Percentiles rank a stretch among this genome's conserved stretches.
Conservation (phyloP, 306 rosid species). For the Acacia melanoxylon region DNA sequence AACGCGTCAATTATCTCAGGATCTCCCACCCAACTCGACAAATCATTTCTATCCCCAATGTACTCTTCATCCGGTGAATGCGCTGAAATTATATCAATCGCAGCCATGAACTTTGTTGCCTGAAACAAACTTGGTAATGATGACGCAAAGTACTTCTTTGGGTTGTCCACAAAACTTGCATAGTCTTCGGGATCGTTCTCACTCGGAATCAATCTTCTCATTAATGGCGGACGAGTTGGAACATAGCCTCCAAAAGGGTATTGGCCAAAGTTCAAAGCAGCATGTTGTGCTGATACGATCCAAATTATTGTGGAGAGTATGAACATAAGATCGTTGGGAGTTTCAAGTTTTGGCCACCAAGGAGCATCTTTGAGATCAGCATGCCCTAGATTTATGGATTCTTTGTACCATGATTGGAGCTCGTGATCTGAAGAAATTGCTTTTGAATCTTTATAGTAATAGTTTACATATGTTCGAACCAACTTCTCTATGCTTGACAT, state of each 20-base stretch:
- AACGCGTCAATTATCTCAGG: slow-evolving; percentile 43
- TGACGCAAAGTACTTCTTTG: slow-evolving; percentile 33
- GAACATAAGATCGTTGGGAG: slow-evolving; percentile 40
- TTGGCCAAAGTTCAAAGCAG: slow-evolving; percentile 48
- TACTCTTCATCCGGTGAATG: slow-evolving; percentile 54
- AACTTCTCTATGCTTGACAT: slow-evolving; percentile 43
- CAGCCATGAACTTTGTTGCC: slow-evolving; percentile 47
- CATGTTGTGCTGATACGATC: slow-evolving; percentile 46
- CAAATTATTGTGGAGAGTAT: slow-evolving; percentile 39
- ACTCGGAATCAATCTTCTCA: slow-evolving; percentile 39
- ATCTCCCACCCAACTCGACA: slow-evolving; percentile 40
- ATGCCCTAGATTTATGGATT: slow-evolving; percentile 47
- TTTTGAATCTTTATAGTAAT: slow-evolving; percentile 33
- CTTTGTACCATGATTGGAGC: slow-evolving; percentile 46
- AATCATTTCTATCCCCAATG: slow-evolving; percentile 35
- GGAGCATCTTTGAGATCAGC: slow-evolving; percentile 41
- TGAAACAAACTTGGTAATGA: slow-evolving; percentile 45
- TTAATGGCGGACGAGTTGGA: slow-evolving; percentile 42
- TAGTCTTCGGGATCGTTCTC: slow-evolving; percentile 33
- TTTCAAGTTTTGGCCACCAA: slow-evolving; percentile 52
- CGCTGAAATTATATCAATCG: slow-evolving; percentile 40
- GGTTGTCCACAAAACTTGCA: slow-evolving; percentile 32
- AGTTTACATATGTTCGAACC: slow-evolving; percentile 41
- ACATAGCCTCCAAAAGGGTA: slow-evolving; percentile 42
- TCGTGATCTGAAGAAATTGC: slow-evolving; percentile 38